Base-by-base conservation (phyloP, 2,329 filamentous ascomycete genomes). In the Cercospora nicotianae region DNA sequence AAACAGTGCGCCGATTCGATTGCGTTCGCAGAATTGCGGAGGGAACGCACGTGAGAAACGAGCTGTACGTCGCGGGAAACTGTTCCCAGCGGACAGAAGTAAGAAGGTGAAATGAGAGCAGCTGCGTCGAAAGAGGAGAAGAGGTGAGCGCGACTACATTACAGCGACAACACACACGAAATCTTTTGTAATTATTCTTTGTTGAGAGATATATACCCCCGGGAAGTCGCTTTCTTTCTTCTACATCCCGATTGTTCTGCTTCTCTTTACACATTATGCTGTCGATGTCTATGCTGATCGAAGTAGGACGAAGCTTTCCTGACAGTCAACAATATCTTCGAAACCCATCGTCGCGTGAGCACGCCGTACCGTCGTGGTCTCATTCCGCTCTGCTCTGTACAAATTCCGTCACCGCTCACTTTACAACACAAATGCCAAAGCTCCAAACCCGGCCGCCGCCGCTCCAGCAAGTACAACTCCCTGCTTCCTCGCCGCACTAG, bases 391-490 rank as follows among this genome's bases (percentile, higher is more conserved):
- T 51, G 13, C 13, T 55, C 23, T 55, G 48, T 55, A 13, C 48
- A 28, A 23, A 48, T 4, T 23, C 23, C 13, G 10, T 7, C 8
- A 28, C 13, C 10, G 2, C 20, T 16, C 48, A 18, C 26, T 30
- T 62, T 6, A 68, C 42, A 68, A 58, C 48, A 68, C 55, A 53
- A 66, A 63, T 8, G 67, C 67, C 26, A 68, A 39, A 55, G 63
- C 63, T 5, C 63, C 67, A 16, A 68, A 63, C 1, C 63, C 67
- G 18, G 67, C 66, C 4, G 58, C 67, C 26, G 63, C 63, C 2
- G 63, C 63, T 10, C 53, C 67, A 9, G 67, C 60, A 16, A 62
- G 28, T 1, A 60, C 26, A 0, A 66, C 67, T 3, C 53, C 30
- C 20, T 31, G 33, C n/a, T 58, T 45, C 16, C 45, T 31, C 39